Base-by-base conservation (phyloP, 805 yeast genomes). In the Suhomyces tanzawaensis region DNA sequence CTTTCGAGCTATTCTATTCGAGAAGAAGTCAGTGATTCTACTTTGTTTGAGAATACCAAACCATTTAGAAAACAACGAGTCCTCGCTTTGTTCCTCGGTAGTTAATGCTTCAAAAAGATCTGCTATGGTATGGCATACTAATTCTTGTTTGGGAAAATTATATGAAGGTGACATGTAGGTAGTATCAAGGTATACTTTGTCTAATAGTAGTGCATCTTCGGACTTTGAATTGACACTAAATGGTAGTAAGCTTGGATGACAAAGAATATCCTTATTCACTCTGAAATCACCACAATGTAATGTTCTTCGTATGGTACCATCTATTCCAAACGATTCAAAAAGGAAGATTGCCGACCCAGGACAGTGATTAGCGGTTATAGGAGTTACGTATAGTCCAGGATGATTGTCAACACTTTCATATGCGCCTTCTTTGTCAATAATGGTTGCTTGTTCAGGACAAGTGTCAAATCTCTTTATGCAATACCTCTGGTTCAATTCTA, bases 211-310 rank as follows among this genome's bases (percentile, higher is more conserved):
- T 7, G 11, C 7, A 21, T 28, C 7, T 2, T 19, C 7, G 5
- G 32, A 17, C 12, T 26, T 25, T 9, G 37, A 41, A 4, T 29
- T 40, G 3, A 51, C 41, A 6, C 34, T 41, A 31, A 57, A 69
- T 9, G 46, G 49, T 3, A 8, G 16, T 32, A 61, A 52, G 37
- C 42, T 46, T 19, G 59, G 69, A 40, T 74, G 68, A 3, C 51
- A 44, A 12, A 83, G 58, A 60, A 85, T 80, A 3, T 53, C 49
- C 24, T 62, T 60, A 45, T 75, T 74, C 8, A 89, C 88, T 40
- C 99, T 66, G 53, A 91, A 93, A 62, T 93, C 99, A 2, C 99
- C 99, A 36, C 97, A 89, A 58, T 93, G 99, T 22, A 93, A 61
- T 3, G 72, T 68, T 29, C 60, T 61, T 13, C 58, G 54, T 3